Evolutionary conservation across 1,139 yeast species (phyloP).

Genomic region (Lodderomyces parapsilosis): DNA sequence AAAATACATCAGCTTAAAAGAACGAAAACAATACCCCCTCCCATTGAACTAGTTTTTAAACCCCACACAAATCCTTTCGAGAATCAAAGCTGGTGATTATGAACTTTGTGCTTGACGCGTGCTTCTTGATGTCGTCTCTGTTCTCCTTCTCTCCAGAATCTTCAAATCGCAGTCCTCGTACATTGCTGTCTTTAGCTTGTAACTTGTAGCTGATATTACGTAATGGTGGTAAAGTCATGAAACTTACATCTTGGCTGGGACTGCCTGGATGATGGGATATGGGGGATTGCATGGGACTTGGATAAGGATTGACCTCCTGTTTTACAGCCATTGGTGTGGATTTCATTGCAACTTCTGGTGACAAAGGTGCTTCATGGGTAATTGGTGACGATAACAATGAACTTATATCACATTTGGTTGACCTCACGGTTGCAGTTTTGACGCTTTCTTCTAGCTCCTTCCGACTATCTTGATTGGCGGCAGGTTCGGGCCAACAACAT

Average conservation of each 20-base stretch:
- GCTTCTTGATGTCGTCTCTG: background rate
- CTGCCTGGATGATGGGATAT: conserved; percentile 2
- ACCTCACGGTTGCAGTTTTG: conserved; percentile 6
- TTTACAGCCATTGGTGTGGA: conserved; percentile 1
- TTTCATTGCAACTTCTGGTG: background rate
- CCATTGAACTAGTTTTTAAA: conserved; percentile 10
- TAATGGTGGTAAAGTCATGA: conserved; percentile 18
- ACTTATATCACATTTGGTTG: conserved; percentile 16
- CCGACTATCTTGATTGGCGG: conserved; percentile 3
- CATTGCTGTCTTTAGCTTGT: conserved; percentile 17
- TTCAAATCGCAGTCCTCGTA: conserved; percentile 11
- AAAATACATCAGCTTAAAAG: background rate
- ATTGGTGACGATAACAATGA: conserved; percentile 13
- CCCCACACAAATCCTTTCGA: conserved; percentile 27
- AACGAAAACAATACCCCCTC: background rate
- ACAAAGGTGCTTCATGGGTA: conserved; percentile 4
- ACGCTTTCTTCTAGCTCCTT: background rate
- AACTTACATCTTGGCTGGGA: conserved; percentile 17
- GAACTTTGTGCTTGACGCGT: conserved; percentile 17
- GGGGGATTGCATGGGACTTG: conserved; percentile 25
- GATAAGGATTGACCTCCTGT: conserved; percentile 16
- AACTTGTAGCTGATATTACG: conserved; percentile 13
- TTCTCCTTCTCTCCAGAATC: conserved; percentile 4
- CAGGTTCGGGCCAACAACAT: conserved; percentile 42
- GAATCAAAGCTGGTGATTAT: conserved; percentile 27